phyloP scores from a whole-genome alignment of 2,329 filamentous ascomycete genomes.

The Arthrobotrys conoides region DNA sequence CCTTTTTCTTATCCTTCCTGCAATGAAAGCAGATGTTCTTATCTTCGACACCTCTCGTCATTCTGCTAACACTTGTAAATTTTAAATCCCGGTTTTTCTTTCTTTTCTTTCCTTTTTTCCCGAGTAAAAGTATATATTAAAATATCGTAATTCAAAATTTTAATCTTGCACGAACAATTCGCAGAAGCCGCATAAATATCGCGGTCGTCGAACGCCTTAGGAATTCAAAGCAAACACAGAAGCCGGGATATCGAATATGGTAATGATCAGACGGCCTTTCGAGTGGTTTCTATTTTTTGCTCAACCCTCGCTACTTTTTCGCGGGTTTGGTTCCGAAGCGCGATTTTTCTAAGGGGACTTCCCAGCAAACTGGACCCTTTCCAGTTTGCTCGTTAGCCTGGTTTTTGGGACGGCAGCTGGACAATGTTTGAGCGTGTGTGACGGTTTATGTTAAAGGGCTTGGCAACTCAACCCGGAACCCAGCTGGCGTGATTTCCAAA shows the following conservation, averaged over 20 bases:
- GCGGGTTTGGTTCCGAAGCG: conserved; percentile 57
- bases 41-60: conserved; percentile 60
- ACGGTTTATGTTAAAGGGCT: conserved; percentile 49
- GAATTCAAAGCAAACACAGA: conserved; percentile 35
- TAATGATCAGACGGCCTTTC: conserved; percentile 58
- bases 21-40: conserved; percentile 61
- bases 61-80: conserved; percentile 51
- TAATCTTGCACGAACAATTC: conserved; percentile 45
- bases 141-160: conserved; percentile 44
- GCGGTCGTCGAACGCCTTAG: conserved; percentile 9
- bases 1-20: conserved; percentile 61
- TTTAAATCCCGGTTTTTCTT: conserved; percentile 15
- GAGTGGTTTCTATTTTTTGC: conserved; percentile 49
- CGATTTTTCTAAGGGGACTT: conserved; percentile 42
- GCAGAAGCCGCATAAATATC: conserved; percentile 43
- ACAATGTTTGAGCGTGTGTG: conserved; percentile 49
- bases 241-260: conserved; percentile 59
- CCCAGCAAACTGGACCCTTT: conserved; percentile 58
- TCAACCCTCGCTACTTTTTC: conserved; percentile 36
- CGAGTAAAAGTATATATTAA: neutral
- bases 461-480: conserved; percentile 58
- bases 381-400: conserved; percentile 49
- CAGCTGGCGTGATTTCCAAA: conserved; percentile 58
- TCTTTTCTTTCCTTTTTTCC: conserved; percentile 1
- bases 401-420: conserved; percentile 40